Percentiles rank a stretch among this genome's conserved stretches.
phyloP scores from a whole-genome alignment of 1,284 basidiomycete genomes.

The Cryptococcus amylolentus region DNA sequence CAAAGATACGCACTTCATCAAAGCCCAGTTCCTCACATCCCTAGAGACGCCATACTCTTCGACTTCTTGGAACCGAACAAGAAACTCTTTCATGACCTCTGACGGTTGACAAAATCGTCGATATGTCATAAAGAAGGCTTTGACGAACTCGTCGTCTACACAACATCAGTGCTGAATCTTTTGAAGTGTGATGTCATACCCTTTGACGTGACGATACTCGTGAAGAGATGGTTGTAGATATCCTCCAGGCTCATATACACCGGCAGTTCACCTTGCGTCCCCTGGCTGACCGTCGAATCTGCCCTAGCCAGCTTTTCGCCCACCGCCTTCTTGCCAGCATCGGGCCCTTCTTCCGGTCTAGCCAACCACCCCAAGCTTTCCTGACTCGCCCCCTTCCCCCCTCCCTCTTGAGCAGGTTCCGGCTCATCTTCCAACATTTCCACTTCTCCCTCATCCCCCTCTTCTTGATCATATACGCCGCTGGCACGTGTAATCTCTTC shows the following conservation, averaged over 20 bases:
- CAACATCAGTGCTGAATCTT: not conserved
- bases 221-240: constrained; percentile 37
- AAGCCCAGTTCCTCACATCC: constrained; percentile 40
- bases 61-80: constrained; percentile 35
- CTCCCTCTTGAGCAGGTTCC: not conserved
- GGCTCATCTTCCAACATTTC: not conserved
- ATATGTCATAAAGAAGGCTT: constrained; percentile 46
- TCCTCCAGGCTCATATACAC: constrained; percentile 27
- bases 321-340: not conserved
- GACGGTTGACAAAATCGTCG: constrained; percentile 43
- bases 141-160: constrained; percentile 38
- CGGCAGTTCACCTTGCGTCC: constrained; percentile 2
- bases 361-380: not conserved
- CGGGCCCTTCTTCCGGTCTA: not conserved
- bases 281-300: not conserved
- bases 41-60: constrained; percentile 31
- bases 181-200: constrained; percentile 2
- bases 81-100: constrained; percentile 41
- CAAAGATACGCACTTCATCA: constrained; percentile 37
- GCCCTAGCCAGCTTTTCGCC: not conserved
- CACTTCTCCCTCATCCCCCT: not conserved
- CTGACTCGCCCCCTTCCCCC: not conserved
- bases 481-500: not conserved
- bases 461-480: not conserved
- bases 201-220: constrained; percentile 40